phyloP scores from a whole-genome alignment of 2,329 filamentous ascomycete genomes.

The Penicillium olsonii region DNA sequence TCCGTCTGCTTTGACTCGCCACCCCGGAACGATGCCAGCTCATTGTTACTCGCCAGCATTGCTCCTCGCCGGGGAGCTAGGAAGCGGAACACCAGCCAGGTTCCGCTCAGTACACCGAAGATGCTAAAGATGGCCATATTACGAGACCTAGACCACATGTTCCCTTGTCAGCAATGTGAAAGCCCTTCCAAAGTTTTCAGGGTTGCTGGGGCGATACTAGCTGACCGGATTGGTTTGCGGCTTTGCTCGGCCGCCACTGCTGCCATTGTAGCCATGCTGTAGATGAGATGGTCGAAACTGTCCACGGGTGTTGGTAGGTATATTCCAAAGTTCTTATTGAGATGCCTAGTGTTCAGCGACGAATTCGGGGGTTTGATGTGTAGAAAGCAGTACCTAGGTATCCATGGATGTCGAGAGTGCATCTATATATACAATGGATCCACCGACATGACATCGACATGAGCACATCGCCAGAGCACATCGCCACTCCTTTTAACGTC shows the following conservation, averaged over 20 bases:
- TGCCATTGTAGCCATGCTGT: not conserved
- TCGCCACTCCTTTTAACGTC: no score
- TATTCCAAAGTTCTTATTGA: no score
- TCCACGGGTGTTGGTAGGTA: no score
- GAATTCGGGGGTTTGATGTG: no score
- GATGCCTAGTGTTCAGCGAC: no score
- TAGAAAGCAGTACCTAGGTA: no score
- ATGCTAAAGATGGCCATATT: constrained; percentile 25
- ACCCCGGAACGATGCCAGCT: constrained; percentile 17
- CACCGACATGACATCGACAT: no score
- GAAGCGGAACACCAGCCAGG: constrained; percentile 21
- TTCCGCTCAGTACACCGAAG: constrained; percentile 21
- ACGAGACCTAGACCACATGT: constrained; percentile 13
- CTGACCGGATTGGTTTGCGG: constrained; percentile 5
- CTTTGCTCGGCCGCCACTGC: not conserved
- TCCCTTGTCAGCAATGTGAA: no score
- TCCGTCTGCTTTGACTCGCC: constrained; percentile 9
- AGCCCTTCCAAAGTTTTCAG: no score
- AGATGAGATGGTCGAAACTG: not conserved
- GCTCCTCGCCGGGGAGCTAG: constrained; percentile 16
- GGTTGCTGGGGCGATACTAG: not conserved
- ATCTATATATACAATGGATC: no score
- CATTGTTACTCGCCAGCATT: constrained; percentile 16
- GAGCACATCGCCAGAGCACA: no score
- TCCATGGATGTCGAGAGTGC: no score